These are phyloP conservation scores for Cladochytrium replicatum DNA, from an alignment of 192 early-diverging fungal species.

Conservation along the genomic window DNA sequence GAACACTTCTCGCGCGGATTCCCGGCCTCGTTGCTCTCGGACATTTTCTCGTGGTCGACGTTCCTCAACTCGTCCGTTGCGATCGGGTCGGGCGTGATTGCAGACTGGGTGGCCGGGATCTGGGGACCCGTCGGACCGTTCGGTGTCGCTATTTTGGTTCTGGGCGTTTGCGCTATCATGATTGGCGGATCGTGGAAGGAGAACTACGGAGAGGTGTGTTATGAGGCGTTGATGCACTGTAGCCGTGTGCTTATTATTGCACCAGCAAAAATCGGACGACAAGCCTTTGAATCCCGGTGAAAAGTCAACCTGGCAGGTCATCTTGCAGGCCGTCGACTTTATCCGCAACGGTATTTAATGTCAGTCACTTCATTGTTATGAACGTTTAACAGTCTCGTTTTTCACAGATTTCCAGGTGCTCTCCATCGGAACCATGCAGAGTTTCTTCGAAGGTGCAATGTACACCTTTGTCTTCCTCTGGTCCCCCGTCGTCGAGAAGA, in stretches of 20 bases:
- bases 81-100: slow-evolving; percentile 50
- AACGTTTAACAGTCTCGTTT: background rate
- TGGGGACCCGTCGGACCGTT: slow-evolving; percentile 56
- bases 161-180: slow-evolving; percentile 35
- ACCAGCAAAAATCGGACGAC: background rate
- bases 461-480: slow-evolving; percentile 45
- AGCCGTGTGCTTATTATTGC: background rate
- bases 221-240: background rate
- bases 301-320: background rate
- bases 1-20: slow-evolving; percentile 36
- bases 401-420: slow-evolving; percentile 19
- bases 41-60: slow-evolving; percentile 53
- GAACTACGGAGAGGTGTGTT: slow-evolving; percentile 52
- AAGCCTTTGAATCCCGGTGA: background rate
- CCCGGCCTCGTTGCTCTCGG: slow-evolving; percentile 34
- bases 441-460: slow-evolving; percentile 38
- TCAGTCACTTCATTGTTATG: background rate
- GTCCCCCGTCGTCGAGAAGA: slow-evolving; percentile 21
- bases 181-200: slow-evolving; percentile 55
- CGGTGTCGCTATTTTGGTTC: slow-evolving; percentile 39
- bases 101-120: slow-evolving; percentile 44
- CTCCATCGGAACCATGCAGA: slow-evolving; percentile 35
- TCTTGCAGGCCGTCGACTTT: background rate
- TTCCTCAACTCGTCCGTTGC: slow-evolving; percentile 65
- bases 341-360: slow-evolving; percentile 6